A percentile compares a stretch with the other conserved stretches of the same genome.
These are phyloP conservation scores for Spathaspora sp. DNA, from an alignment of 1,139 yeast genomes.

Conservation along the genomic window DNA sequence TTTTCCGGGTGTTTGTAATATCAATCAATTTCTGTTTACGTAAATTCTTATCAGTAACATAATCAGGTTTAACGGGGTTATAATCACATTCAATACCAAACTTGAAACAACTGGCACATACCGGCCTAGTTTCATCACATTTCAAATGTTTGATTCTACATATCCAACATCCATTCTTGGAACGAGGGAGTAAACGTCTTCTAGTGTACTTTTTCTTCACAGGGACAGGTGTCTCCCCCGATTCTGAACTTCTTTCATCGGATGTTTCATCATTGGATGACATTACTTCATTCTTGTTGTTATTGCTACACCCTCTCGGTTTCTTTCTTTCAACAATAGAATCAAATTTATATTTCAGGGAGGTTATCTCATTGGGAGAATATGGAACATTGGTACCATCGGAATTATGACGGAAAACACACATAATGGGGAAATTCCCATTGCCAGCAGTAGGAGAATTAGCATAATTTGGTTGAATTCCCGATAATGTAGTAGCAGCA, in stretches of 20 bases:
- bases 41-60: slow-evolving; percentile 39
- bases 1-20: slow-evolving; percentile 32
- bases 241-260: not conserved
- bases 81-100: slow-evolving; percentile 49
- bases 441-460: slow-evolving; percentile 3
- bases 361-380: not conserved
- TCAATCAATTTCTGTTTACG: slow-evolving; percentile 35
- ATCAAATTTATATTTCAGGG: not conserved
- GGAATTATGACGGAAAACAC: slow-evolving; percentile 28
- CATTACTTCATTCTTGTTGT: not conserved
- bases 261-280: not conserved
- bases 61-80: slow-evolving; percentile 40
- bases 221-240: slow-evolving; percentile 5
- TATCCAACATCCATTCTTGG: slow-evolving; percentile 50
- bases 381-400: slow-evolving; percentile 11
- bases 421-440: slow-evolving; percentile 20
- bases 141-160: slow-evolving; percentile 51
- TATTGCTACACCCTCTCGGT: too few species aligned
- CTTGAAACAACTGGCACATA: slow-evolving; percentile 38
- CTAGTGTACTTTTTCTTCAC: slow-evolving; percentile 38
- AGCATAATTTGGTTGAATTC: slow-evolving; percentile 9
- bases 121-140: slow-evolving; percentile 44
- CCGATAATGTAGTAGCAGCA: slow-evolving; percentile 12
- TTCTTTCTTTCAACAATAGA: not conserved
- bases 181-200: slow-evolving; percentile 42